Base-by-base conservation (phyloP, 768 basidiomycete species). In the Russula emetica region DNA sequence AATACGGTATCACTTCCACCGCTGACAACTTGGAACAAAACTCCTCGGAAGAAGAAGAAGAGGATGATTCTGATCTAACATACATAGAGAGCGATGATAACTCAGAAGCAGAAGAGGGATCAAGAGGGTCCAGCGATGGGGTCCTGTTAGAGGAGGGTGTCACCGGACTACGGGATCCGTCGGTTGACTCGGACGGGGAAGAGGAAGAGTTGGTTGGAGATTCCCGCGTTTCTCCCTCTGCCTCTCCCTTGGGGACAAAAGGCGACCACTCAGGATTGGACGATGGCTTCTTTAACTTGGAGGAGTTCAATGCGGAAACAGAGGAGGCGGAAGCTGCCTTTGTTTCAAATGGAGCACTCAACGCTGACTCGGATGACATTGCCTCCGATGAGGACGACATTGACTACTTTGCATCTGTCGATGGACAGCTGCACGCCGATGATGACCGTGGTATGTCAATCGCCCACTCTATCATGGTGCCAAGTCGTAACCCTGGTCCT, bases 271-370 rank as follows among this genome's bases (percentile, higher is more conserved):
- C 80, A 6, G 80, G 81, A 49, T 82, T 98, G 32, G 88, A 98
- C 73, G 96, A 98, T 72, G 85, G 80, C 16, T 98, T 98, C 77
- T 98, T 98, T 75, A 82, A 88, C 66, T 81, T 99, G 53, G 83
- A 84, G 32, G 80, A 84, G 22, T 99, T 99, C 79, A 97, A 98
- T 70, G 81, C 85, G 2, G 85, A 94, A 72, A 87, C 88, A 2
- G 90, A 92, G 72, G 83, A 82, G 68, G 83, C 85, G 3, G 94
- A 96, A 73, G 83, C 86, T 16, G 80, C 75, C 62, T 78, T 76
- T 18, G 79, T 82, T 11, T 85, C 86, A 2, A 78, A 77, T 70
- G 93, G 92, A 22, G 77, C 75, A 30, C 78, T 90, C 26, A 80
- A 81, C 45, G 74, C 70, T 74, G 76, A 80, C 38, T 82, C 81